Evolutionary conservation across 345 rosid species (phyloP), one percentile per base, ranked within the genome.

Genomic region (Odontarrhena argentea): DNA sequence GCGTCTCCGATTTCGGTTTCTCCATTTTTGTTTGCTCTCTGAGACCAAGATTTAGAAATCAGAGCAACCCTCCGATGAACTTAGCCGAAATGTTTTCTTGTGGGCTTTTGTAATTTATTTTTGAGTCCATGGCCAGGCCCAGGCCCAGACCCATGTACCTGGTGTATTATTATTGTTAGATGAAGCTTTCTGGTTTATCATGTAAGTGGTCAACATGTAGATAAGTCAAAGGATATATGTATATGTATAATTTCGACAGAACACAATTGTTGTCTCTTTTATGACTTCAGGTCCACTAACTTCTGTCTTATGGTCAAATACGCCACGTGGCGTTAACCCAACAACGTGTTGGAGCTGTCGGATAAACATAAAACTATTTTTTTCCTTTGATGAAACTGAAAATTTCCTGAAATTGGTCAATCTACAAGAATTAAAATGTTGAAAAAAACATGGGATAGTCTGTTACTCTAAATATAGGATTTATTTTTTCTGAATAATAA

Each of bases 221-320:
- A 12, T 43, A 67, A 36, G 63, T 44, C 32, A 2, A 32, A 22
- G 24, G 13, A 10, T 12, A 26, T 9, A 28, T 18, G n/a, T 12
- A 26, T 9, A 28, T 18, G n/a, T 9, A 4, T 10, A 35, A 8
- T 8, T 37, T 18, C 8, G 8, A 9, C 22, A 30, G 28, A 18
- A 18, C 22, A 38, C 6, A 22, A 30, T 22, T 13, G 13, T 61
- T 62, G 45, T 35, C 11, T 25, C 38, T 53, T 32, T 12, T 38
- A 10, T 72, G 76, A 72, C 70, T 72, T 64, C 60, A 41, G 54
- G 40, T 65, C 76, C 76, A 73, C 76, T 59, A 73, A 73, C 67
- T 51, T 60, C 36, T 59, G 77, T 66, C 57, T 63, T 62, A 30
- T 73, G 9, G 42, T 71, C 63, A 1, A 72, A 1, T 35, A 4